These are phyloP conservation scores for Scenedesmus sp. DNA, from an alignment of 163 green algal species.

Conservation along the genomic window DNA sequence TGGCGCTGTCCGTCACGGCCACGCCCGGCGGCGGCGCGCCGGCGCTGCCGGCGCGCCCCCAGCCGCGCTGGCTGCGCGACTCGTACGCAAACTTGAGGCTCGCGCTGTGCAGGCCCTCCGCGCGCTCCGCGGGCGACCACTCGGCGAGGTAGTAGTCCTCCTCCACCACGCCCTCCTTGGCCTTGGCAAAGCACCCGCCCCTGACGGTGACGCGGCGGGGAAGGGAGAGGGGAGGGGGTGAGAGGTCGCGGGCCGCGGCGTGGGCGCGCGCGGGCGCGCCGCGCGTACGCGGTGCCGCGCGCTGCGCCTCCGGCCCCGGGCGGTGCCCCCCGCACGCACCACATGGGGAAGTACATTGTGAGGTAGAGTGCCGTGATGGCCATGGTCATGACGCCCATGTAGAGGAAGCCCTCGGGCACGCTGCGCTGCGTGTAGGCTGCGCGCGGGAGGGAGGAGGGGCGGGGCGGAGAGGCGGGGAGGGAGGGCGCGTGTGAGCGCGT, in stretches of 20 bases:
- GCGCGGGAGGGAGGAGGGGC: no score
- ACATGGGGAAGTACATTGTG: slow-evolving; percentile 87
- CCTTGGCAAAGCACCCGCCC: slow-evolving; percentile 70
- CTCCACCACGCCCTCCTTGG: slow-evolving; percentile 71
- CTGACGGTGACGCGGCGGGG: slow-evolving; percentile 59
- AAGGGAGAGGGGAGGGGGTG: no score
- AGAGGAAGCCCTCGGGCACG: slow-evolving; percentile 60
- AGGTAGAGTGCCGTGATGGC: slow-evolving; percentile 71
- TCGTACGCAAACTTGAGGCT: slow-evolving; percentile 56
- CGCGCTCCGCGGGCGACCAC: slow-evolving; percentile 55
- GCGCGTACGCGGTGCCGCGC: no score
- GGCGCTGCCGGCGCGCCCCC: background rate
- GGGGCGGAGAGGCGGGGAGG: no score
- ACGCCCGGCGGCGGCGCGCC: background rate
- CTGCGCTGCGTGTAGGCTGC: background rate
- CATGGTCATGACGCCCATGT: slow-evolving; percentile 86
- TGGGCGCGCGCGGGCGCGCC: no score
- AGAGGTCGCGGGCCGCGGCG: no score
- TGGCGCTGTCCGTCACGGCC: slow-evolving; percentile 21
- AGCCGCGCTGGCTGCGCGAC: slow-evolving; percentile 42
- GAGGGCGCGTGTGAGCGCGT: no score
- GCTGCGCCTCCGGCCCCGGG: no score
- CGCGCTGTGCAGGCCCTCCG: slow-evolving; percentile 48
- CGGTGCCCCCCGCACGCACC: no score
- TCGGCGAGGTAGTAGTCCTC: slow-evolving; percentile 82